A percentile compares a stretch with the other conserved stretches of the same genome.
These are phyloP conservation scores for Fraxinus sp. DNA, from an alignment of 305 asterid genomes.

Conservation along the genomic window DNA sequence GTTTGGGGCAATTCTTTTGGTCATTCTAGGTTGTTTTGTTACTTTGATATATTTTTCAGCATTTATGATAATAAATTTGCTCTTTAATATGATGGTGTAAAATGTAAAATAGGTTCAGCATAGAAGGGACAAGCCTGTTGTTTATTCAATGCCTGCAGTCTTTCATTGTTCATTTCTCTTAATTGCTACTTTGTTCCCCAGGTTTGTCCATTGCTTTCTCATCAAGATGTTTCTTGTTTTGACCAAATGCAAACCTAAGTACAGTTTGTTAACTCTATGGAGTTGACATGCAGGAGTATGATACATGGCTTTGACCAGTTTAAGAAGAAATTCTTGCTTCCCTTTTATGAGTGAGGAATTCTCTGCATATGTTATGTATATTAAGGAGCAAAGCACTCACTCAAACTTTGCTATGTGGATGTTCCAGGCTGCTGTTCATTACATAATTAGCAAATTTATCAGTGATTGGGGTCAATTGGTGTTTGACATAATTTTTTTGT, in stretches of 20 bases:
- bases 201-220: conserved; percentile 57
- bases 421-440: conserved; percentile 37
- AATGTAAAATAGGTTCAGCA: conserved; percentile 61
- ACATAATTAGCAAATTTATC: conserved; percentile 30
- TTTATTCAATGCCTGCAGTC: conserved; percentile 62
- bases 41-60: conserved; percentile 24
- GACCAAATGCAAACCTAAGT: conserved; percentile 40
- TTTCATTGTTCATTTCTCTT: conserved; percentile 57
- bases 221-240: conserved; percentile 47
- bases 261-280: conserved; percentile 55
- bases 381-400: conserved; percentile 33
- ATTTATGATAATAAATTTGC: conserved; percentile 34
- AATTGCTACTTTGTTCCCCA: conserved; percentile 55
- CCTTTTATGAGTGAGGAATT: conserved; percentile 41
- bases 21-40: conserved; percentile 24
- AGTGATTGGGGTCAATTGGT: conserved; percentile 4
- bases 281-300: conserved; percentile 64
- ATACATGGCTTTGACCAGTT: conserved; percentile 51
- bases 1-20: conserved; percentile 12
- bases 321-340: conserved; percentile 49
- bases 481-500: conserved; percentile 16
- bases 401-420: conserved; percentile 32
- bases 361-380: conserved; percentile 37
- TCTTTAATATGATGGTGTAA: conserved; percentile 49
- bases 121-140: conserved; percentile 61